phyloP scores from a whole-genome alignment of 768 basidiomycete genomes.

The Leccinum variicolor region DNA sequence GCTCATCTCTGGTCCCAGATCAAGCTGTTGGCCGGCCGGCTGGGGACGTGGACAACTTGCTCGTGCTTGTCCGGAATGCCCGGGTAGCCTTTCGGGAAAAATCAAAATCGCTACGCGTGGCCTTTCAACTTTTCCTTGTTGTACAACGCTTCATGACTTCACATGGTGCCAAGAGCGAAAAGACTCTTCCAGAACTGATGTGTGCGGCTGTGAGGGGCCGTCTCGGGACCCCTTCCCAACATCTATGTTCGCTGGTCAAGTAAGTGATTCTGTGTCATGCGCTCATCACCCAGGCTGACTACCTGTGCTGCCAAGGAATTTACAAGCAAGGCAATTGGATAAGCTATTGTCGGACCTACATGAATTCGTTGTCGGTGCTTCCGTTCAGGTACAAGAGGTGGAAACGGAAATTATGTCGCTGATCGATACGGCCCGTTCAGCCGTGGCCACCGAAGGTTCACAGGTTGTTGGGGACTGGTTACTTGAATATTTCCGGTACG shows the following conservation, averaged over 20 bases:
- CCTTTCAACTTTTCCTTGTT: conserved; percentile 43
- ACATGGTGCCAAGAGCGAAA: conserved; percentile 41
- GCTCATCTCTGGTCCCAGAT: conserved; percentile 12
- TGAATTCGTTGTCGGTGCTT: conserved; percentile 35
- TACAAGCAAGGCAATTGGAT: conserved; percentile 33
- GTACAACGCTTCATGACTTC: conserved; percentile 43
- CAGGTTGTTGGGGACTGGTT: conserved; percentile 48
- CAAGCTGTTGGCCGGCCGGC: conserved; percentile 24
- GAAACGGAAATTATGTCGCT: conserved; percentile 34
- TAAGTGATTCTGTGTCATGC: conserved; percentile 26
- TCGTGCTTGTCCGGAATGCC: conserved; percentile 36
- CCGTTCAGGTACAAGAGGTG: conserved; percentile 28
- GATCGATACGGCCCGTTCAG: conserved; percentile 19
- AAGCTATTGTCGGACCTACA: conserved; percentile 41
- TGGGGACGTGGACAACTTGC: conserved; percentile 28
- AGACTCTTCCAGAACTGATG: conserved; percentile 40
- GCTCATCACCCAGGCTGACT: conserved; percentile 13
- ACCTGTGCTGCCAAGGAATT: conserved; percentile 33
- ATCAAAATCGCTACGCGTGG: conserved; percentile 39
- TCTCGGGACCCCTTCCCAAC: conserved; percentile 40
- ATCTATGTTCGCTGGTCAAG: conserved; percentile 48
- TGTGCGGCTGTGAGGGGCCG: conserved; percentile 43
- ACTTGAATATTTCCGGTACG: conserved; percentile 47
- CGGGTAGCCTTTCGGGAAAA: conserved; percentile 34
- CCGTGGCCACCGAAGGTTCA: conserved; percentile 15